Percentiles rank a stretch among this genome's conserved stretches.
phyloP scores from a whole-genome alignment of 2,329 filamentous ascomycete species.

The Blastomyces percursus region DNA sequence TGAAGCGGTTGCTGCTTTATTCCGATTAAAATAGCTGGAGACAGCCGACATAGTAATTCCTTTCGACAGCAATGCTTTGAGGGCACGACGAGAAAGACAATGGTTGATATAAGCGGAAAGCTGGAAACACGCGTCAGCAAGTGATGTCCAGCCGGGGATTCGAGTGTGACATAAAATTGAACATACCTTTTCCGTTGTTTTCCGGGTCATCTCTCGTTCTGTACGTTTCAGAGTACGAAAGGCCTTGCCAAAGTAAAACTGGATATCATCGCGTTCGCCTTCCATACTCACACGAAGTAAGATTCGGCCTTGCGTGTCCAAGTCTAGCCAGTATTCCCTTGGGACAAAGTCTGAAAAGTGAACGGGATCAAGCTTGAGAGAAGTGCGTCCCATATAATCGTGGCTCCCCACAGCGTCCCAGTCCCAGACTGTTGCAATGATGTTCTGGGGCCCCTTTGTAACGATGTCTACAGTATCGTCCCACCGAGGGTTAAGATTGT shows the following conservation, averaged over 20 bases:
- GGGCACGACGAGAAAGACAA: slow-evolving; percentile 70
- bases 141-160: neutral
- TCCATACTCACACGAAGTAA: slow-evolving; percentile 95
- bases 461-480: slow-evolving; percentile 96
- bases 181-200: slow-evolving; percentile 89
- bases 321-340: slow-evolving; percentile 92
- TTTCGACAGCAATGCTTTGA: slow-evolving; percentile 63
- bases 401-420: slow-evolving; percentile 96
- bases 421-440: slow-evolving; percentile 97
- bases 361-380: slow-evolving; percentile 91
- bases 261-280: slow-evolving; percentile 93
- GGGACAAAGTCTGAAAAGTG: slow-evolving; percentile 95
- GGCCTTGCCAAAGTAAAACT: slow-evolving; percentile 96
- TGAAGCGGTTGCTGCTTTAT: slow-evolving; percentile 41
- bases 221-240: slow-evolving; percentile 92
- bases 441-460: slow-evolving; percentile 78
- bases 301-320: slow-evolving; percentile 87
- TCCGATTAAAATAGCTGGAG: slow-evolving; percentile 53
- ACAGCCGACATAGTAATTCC: slow-evolving; percentile 62
- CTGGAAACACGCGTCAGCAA: slow-evolving; percentile 34
- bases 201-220: slow-evolving; percentile 94
- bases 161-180: neutral
- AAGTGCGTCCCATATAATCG: slow-evolving; percentile 94
- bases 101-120: slow-evolving; percentile 87
- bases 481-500: slow-evolving; percentile 87